Base-by-base conservation (phyloP, 2,329 filamentous ascomycete species). In the Sclerotinia glacialis region DNA sequence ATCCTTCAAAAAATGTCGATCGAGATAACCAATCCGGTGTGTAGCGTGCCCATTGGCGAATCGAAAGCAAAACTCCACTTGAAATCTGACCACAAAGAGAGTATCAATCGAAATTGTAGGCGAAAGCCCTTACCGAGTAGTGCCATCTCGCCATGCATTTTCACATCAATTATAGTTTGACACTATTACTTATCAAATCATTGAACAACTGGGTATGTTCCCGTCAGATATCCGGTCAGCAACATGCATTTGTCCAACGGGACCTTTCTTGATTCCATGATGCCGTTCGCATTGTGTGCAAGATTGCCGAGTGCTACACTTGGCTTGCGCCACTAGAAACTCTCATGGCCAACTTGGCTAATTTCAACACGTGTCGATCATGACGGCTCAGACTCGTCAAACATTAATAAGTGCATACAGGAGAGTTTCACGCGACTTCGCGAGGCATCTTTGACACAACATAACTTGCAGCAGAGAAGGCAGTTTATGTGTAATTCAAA, bases 241-340 rank as follows among this genome's bases (percentile, higher is more conserved):
- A 37, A 7, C n/a, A n/a, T n/a, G 54, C 54, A n/a, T 56, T 26
- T 18, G 8, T 42, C 37, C 40, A 28, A 56, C 54, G n/a, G 46
- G 46, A 49, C 46, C 46, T 49, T 23, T 11, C n/a, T 47, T 47
- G 18, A 21, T 21, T 11, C 21, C 8, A 47, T 16, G 11, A 31
- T 2, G n/a, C 52, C 4, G 18, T 37, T n/a, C 14, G 21, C 52
- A 31, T 21, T 31, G 52, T 37, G 34, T 26, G 23, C 54, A 56
- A 56, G 54, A 56, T 56, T 56, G 37, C 54, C 54, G 54, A 55
- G 31, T 37, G 14, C 31, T 37, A 40, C 31, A 23, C 37, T 23
- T 26, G 34, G 54, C 54, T 56, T 47, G 21, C 26, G 21, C 26
- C 26, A 23, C 26, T 34, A 3, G 2, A 40, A 18, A 11, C 18